Base-by-base conservation (phyloP, 2,329 filamentous ascomycete species). In the Alternaria novae-zelandiae region DNA sequence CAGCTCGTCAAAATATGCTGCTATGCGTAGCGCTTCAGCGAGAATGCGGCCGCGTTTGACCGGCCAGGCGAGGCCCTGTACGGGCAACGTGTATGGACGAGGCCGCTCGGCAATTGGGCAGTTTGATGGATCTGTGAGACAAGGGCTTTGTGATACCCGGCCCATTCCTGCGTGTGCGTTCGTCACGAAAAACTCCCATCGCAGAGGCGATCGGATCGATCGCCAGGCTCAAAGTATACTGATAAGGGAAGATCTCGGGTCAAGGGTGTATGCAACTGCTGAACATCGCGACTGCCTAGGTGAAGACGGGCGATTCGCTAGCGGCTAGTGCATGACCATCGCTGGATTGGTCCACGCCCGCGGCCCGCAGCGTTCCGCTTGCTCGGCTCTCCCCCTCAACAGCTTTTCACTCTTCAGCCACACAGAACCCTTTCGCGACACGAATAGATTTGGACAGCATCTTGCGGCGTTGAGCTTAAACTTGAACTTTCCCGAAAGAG, bases 1-100 rank as follows among this genome's bases (percentile, higher is more conserved):
- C 67, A 59, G 61, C 44, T 50, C 57, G 51, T 65, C 36, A 45
- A 64, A 58, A 30, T n/a, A 56, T 23, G 49, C 53, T 60, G 53
- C 21, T 13, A 54, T 61, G 50, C 23, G 49, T 58, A 64, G 56
- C 47, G 63, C 51, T 51, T 64, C 61, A 43, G 46, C 41, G 36
- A 43, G 43, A 30, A 50, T 53, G 56, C 47, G 13, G 62, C 58
- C 65, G 62, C 54, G 44, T 63, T 63, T 60, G 62, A 62, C 62
- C 62, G 56, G 54, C 47, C 55, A 59, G 49, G 57, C 45, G 30
- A 23, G 50, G 21, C 53, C 46, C 41, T 54, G 15, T 43, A 17
- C 36, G 46, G 44, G 57, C 53, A 32, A 59, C 46, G 46, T 50
- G 45, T 36, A 23, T 43, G 21, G 23, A 50, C 50, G 61, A 63